These are phyloP conservation scores for Calonectria henricotiae DNA, from an alignment of 2,329 filamentous ascomycete species.

Conservation along the genomic window DNA sequence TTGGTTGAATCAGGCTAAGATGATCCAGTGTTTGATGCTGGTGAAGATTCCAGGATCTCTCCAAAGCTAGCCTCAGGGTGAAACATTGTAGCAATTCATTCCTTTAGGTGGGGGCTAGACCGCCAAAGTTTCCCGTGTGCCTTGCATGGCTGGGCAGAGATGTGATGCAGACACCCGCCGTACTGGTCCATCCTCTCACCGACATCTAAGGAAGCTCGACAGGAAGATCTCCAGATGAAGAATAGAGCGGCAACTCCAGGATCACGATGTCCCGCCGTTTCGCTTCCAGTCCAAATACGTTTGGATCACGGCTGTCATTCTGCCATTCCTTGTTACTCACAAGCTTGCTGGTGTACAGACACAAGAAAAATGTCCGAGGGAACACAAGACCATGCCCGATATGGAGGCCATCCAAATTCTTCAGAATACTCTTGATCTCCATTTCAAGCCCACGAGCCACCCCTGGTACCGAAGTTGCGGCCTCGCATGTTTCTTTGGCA, in stretches of 20 bases:
- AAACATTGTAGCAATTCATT: conserved; percentile 26
- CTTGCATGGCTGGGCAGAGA: conserved; percentile 36
- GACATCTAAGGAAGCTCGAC: conserved; percentile 40
- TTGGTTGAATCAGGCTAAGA: conserved; percentile 28
- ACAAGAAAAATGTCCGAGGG: conserved; percentile 59
- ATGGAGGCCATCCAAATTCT: conserved; percentile 40
- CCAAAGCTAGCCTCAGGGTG: conserved; percentile 25
- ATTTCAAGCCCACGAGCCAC: conserved; percentile 32
- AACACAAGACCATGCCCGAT: conserved; percentile 55
- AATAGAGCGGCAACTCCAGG: conserved; percentile 39
- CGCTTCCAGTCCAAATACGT: conserved; percentile 29
- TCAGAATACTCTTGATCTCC: conserved; percentile 33
- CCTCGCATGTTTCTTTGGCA: conserved; percentile 37
- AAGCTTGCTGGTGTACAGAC: conserved; percentile 60
- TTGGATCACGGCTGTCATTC: conserved; percentile 47
- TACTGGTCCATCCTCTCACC: conserved; percentile 39
- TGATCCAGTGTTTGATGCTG: conserved; percentile 36
- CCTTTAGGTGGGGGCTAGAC: conserved; percentile 26
- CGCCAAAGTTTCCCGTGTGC: conserved; percentile 27
- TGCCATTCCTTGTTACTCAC: conserved; percentile 55
- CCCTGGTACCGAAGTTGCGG: conserved; percentile 29
- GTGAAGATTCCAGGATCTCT: conserved; percentile 29
- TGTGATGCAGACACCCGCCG: conserved; percentile 45
- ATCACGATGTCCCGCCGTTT: conserved; percentile 21
- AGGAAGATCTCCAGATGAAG: conserved; percentile 33